These are phyloP conservation scores for Aspergillus sp. DNA, from an alignment of 2,329 filamentous ascomycete genomes.

Conservation along the genomic window DNA sequence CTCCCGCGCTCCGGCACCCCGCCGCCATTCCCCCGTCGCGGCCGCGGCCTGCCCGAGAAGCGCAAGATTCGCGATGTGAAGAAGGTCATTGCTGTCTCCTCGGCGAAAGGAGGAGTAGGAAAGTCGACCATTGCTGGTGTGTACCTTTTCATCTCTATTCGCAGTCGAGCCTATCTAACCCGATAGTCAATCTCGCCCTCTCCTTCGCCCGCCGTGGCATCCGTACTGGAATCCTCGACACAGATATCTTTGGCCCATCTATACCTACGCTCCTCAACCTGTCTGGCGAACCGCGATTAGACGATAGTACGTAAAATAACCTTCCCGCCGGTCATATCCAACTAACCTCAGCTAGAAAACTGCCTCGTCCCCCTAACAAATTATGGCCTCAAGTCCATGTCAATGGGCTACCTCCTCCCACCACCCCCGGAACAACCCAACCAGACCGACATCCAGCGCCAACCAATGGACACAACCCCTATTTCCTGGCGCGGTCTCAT, in stretches of 20 bases:
- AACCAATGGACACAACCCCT: slow-evolving; percentile 58
- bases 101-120: slow-evolving; percentile 95
- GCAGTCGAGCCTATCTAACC: neutral
- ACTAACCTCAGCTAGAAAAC: slow-evolving; percentile 29
- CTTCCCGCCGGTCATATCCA: neutral
- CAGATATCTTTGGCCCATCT: slow-evolving; percentile 94
- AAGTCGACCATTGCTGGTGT: slow-evolving; percentile 88
- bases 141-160: slow-evolving; percentile 12
- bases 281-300: slow-evolving; percentile 73
- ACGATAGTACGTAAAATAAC: slow-evolving; percentile 61
- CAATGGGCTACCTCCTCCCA: slow-evolving; percentile 66
- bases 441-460: slow-evolving; percentile 29
- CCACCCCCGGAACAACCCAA: slow-evolving; percentile 8
- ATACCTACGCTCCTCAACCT: slow-evolving; percentile 88
- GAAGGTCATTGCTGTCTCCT: slow-evolving; percentile 95
- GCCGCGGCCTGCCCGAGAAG: slow-evolving; percentile 74
- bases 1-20: slow-evolving; percentile 74
- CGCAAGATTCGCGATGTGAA: slow-evolving; percentile 79
- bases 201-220: slow-evolving; percentile 80
- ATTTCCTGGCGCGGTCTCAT: slow-evolving; percentile 96
- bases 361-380: slow-evolving; percentile 83
- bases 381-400: slow-evolving; percentile 97
- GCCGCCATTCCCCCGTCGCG: slow-evolving; percentile 67
- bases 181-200: slow-evolving; percentile 72
- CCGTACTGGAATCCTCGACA: slow-evolving; percentile 84